A percentile compares a stretch with the other conserved stretches of the same genome.
Conservation (phyloP, 805 yeast species). For the Clavispora carvajalis region DNA sequence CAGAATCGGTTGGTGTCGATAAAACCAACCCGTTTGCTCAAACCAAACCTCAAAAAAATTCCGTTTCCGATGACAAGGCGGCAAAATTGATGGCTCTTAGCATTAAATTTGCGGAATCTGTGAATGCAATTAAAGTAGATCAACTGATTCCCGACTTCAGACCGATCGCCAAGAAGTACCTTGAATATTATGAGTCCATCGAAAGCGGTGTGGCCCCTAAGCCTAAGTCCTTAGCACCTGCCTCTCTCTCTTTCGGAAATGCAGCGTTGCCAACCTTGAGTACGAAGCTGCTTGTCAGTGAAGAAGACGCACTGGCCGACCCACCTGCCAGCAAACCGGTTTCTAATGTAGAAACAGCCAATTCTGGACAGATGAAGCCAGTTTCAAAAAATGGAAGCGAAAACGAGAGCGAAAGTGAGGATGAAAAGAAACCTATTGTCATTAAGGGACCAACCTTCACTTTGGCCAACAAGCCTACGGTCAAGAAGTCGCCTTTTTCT, state of each 20-base stretch:
- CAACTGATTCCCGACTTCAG: conserved; percentile 36
- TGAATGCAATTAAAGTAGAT: conserved; percentile 35
- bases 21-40: not conserved
- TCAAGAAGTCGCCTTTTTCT: conserved; percentile 33
- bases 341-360: too few relatives aligned
- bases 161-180: conserved; percentile 54
- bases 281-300: not conserved
- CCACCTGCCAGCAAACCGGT: conserved; percentile 2
- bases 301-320: too few relatives aligned
- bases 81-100: conserved; percentile 62
- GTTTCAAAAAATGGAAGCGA: conserved; percentile 4
- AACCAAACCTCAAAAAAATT: not conserved
- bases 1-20: not conserved
- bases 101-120: conserved; percentile 47
- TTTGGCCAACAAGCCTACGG: conserved; percentile 20
- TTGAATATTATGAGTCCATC: conserved; percentile 43
- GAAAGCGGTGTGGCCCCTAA: not conserved
- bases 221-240: not conserved
- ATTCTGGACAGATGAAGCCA: too few relatives aligned
- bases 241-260: not conserved
- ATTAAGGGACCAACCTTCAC: conserved; percentile 36
- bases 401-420: conserved; percentile 25
- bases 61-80: conserved; percentile 25
- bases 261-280: not conserved
- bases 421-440: conserved; percentile 16